Conservation (phyloP, 179 eudicot genomes). For the Spinacia oleracea region DNA sequence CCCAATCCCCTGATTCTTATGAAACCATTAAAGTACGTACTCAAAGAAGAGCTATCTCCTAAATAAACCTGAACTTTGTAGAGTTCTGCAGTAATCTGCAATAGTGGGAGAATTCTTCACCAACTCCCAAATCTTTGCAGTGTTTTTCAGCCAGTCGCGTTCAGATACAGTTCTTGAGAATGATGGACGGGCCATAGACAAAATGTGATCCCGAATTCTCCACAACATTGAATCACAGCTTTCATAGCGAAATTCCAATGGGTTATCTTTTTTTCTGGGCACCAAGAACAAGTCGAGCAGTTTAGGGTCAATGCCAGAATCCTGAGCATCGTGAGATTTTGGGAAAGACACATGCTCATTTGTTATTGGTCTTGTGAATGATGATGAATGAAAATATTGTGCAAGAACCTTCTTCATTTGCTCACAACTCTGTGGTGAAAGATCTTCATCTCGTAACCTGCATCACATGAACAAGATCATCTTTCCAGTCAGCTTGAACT, state of each 20-base stretch:
- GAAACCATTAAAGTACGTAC: not conserved
- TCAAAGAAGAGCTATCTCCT: conserved; percentile 44
- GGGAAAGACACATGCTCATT: conserved; percentile 29
- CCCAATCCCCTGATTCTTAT: not conserved
- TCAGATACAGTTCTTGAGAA: conserved; percentile 81
- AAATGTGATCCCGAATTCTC: conserved; percentile 77
- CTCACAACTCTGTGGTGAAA: conserved; percentile 42
- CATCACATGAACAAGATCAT: conserved; percentile 16
- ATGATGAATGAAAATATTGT: conserved; percentile 60
- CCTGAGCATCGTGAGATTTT: conserved; percentile 18
- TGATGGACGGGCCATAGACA: conserved; percentile 67
- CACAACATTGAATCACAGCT: conserved; percentile 55
- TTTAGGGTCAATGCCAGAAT: conserved; percentile 33
- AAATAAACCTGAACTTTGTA: conserved; percentile 71
- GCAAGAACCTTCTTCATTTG: conserved; percentile 55
- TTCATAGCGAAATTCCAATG: conserved; percentile 40
- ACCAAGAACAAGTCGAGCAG: conserved; percentile 47
- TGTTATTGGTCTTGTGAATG: conserved; percentile 43
- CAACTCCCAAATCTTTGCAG: conserved; percentile 85
- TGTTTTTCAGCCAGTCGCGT: conserved; percentile 91
- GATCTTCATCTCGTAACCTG: conserved; percentile 69
- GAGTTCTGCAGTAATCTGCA: conserved; percentile 65
- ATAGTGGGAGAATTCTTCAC: conserved; percentile 71
- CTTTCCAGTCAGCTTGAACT: not conserved
- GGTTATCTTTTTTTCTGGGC: conserved; percentile 56